Conservation (phyloP, 192 early-diverging fungal genomes). For the Podila clonocystis region DNA sequence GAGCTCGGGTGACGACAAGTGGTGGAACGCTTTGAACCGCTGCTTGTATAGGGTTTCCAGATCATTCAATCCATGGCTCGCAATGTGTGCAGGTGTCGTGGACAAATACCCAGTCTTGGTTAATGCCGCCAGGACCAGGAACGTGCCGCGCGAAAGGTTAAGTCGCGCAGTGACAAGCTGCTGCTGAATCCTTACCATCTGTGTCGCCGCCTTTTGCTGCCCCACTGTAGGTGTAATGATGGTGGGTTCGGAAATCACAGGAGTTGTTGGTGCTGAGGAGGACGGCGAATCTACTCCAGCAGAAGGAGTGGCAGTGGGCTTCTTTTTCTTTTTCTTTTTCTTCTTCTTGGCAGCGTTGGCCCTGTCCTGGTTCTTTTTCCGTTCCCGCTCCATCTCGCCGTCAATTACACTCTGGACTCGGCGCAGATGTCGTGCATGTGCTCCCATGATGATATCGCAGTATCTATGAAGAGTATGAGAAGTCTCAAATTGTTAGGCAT, state of each 20-base stretch:
- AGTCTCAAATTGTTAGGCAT: not conserved
- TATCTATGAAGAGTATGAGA: constrained; percentile 22
- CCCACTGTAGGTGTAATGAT: not conserved
- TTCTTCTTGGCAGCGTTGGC: not conserved
- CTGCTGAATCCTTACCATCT: not conserved
- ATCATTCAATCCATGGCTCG: constrained; percentile 54
- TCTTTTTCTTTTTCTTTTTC: constrained; percentile 50
- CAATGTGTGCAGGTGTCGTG: constrained; percentile 29
- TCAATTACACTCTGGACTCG: constrained; percentile 18
- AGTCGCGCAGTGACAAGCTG: constrained; percentile 2
- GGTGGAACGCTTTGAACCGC: constrained; percentile 58
- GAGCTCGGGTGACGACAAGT: constrained; percentile 42
- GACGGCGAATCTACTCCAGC: not conserved
- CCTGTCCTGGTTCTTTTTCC: not conserved
- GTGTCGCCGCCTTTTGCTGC: not conserved
- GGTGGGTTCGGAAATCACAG: not conserved
- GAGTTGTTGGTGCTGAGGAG: not conserved
- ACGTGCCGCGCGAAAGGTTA: constrained; percentile 21
- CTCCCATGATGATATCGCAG: constrained; percentile 38
- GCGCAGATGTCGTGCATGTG: constrained; percentile 46
- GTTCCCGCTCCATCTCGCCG: constrained; percentile 4
- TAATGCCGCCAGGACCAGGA: constrained; percentile 36
- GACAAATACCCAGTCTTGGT: constrained; percentile 45
- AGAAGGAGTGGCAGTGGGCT: not conserved
- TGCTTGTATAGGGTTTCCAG: constrained; percentile 54